Base-by-base conservation (phyloP, 139 green algal species). In the Closterium sp. region DNA sequence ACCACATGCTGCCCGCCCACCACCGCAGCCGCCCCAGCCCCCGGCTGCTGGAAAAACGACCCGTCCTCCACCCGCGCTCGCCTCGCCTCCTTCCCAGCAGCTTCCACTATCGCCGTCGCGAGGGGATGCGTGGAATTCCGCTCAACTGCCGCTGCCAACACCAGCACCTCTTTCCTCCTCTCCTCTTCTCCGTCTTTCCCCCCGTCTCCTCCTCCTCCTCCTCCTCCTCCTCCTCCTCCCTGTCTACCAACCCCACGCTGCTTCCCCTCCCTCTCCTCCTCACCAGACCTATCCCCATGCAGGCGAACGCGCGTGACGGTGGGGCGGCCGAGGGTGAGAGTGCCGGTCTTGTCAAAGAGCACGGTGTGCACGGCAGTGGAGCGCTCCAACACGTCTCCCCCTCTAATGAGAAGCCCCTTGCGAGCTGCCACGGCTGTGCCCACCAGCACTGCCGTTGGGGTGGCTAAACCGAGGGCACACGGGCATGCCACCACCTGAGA, bases 281-380 rank as follows among this genome's bases (percentile, higher is more conserved):
- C 84, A 2, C 9, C 50, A 87, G 4, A 31, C 1, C 50, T 11
- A 21, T 3, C 85, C 1, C 29, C 28, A 34, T 73, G 50, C 50
- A 73, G 10, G 50, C 50, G 50, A 45, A 96, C 91, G 1, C 70
- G 38, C 0, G 31, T 89, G 89, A 96, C 85, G 17, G 84, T n/a
- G 2, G 94, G 94, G 86, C 87, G 31, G 38, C 96, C 97, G 50
- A 96, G 86, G 4, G 98, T 99, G 2, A 99, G 93, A 0, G 98
- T 99, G 70, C 98, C 98, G 4, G 98, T 99, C 94, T 99, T 99
- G 93, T 99, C 98, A 90, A 99, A 97, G 30, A 97, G 96, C 10
- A 98, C 93, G 1, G 95, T 97, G 90, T 97, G 93, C 28, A 99
- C 95, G 10, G 88, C 45, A 32, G 91, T 87, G 50, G 97, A 88